Base-by-base conservation (phyloP, 2,329 filamentous ascomycete genomes). In the Sphaerulina populicola region DNA sequence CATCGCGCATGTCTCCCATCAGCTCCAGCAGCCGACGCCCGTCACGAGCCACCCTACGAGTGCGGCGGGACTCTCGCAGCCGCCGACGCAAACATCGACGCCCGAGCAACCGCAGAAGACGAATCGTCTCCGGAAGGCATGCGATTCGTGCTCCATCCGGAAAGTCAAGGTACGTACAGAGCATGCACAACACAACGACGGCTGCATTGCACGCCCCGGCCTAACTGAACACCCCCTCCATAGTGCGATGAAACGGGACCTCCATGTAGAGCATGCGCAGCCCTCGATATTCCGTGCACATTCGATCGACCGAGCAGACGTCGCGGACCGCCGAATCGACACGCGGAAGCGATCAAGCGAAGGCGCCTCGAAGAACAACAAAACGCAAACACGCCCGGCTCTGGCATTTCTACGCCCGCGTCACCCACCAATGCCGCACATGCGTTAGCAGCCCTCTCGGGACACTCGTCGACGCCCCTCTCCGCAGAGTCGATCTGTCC, bases 401-500 rank as follows among this genome's bases (percentile, higher is more conserved):
- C 74, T 10, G 70, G 69, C 18, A 67, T 68, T 18, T 69, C 71
- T 4, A 69, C 70, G 12, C 71, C 72, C 35, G 71, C 74, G 27
- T 78, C 75, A 5, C 75, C 76, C 14, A 77, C 75, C 10, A 71
- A 77, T 60, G 75, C 75, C 38, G 75, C 74, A 31, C 74, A 77
- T 51, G 74, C 75, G 30, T 69, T 78, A 18, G 73, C 75, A 29
- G 71, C 74, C 43, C 71, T 77, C 37, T 69, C 73, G 30, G 70
- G 71, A 12, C 70, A 71, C 53, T 68, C 71, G 4, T 69, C 74
- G 15, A 56, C 60, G 15, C 68, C 71, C 38, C 66, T 77, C 8
- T 79, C 78, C 3, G 76, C 82, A 43, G 86, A 90, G 63, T 74
- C 78, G 1, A 88, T 90, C 55, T 85, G 83, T 37, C 82, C 85